These are phyloP conservation scores for Tricholomella constricta DNA, from an alignment of 768 basidiomycete species.

Conservation along the genomic window DNA sequence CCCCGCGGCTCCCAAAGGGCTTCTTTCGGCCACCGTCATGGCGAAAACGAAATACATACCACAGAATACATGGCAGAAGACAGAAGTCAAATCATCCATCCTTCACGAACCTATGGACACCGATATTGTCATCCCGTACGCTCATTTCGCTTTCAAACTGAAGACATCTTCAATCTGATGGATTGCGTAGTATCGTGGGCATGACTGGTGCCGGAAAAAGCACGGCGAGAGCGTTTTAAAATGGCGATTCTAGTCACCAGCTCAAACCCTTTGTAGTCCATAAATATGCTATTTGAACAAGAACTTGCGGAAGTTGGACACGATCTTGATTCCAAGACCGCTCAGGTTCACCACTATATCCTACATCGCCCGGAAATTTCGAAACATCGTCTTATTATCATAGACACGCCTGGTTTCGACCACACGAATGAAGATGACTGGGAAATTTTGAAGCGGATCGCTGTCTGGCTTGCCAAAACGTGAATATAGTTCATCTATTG, in stretches of 20 bases:
- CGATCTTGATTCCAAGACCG: conserved; percentile 9
- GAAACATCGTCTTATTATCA: conserved; percentile 13
- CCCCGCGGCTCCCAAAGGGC: not conserved
- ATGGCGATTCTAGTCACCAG: not conserved
- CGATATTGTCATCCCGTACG: conserved; percentile 20
- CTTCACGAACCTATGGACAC: conserved; percentile 5
- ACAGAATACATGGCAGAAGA: conserved; percentile 10
- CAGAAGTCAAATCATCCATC: conserved; percentile 7
- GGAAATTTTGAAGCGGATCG: conserved; percentile 20
- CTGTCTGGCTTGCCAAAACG: conserved; percentile 19
- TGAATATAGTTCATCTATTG: conserved; percentile 1
- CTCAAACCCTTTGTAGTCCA: not conserved
- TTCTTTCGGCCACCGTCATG: not conserved
- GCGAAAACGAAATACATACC: not conserved
- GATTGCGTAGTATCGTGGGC: conserved; percentile 14
- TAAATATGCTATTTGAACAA: not conserved
- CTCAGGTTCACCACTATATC: conserved; percentile 10
- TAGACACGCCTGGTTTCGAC: conserved; percentile 27
- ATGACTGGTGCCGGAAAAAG: conserved; percentile 23
- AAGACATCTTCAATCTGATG: not conserved
- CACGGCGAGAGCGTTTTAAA: conserved; percentile 5
- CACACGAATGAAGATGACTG: conserved; percentile 15
- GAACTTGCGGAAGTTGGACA: conserved; percentile 11
- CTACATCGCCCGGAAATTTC: conserved; percentile 2
- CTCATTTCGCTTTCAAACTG: not conserved